These are phyloP conservation scores for Elsinoe ampelina DNA, from an alignment of 2,329 filamentous ascomycete species.

Conservation along the genomic window DNA sequence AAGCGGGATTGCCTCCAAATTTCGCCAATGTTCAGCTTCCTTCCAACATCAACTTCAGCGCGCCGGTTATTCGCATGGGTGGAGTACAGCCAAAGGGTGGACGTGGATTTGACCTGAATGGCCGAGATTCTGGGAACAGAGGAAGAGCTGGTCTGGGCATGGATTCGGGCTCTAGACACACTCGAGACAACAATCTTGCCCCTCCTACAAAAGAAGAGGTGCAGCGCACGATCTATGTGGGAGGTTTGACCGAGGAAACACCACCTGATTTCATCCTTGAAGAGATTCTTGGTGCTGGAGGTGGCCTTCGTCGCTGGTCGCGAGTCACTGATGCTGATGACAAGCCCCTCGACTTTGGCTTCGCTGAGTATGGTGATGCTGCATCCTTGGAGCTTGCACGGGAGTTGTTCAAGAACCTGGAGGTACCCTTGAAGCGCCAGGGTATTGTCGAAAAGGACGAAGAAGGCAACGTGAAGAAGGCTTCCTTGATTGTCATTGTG, in stretches of 20 bases:
- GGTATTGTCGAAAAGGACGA: constrained; percentile 33
- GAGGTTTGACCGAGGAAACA: constrained; percentile 70
- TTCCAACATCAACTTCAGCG: constrained; percentile 96
- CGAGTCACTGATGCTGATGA: constrained; percentile 66
- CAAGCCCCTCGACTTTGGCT: constrained; percentile 81
- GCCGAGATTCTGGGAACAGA: constrained; percentile 32
- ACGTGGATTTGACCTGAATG: constrained; percentile 19
- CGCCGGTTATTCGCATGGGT: constrained; percentile 87
- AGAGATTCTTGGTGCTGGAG: constrained; percentile 65
- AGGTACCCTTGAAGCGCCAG: constrained; percentile 73
- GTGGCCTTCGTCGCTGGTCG: constrained; percentile 77
- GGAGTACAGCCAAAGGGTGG: constrained; percentile 48
- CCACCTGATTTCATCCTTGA: constrained; percentile 72
- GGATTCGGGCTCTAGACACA: constrained; percentile 36
- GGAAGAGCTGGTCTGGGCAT: constrained; percentile 49
- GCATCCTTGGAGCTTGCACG: constrained; percentile 79
- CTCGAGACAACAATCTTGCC: constrained; percentile 59
- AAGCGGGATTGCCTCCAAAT: constrained; percentile 68
- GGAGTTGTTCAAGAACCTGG: constrained; percentile 71
- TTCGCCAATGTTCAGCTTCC: constrained; percentile 71
- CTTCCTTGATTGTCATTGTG: constrained; percentile 38
- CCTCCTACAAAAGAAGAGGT: constrained; percentile 87
- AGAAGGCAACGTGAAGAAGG: constrained; percentile 30
- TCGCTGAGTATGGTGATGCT: constrained; percentile 88
- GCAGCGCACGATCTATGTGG: constrained; percentile 80